phyloP scores from a whole-genome alignment of 2,329 filamentous ascomycete genomes.

The Trichophyton benhamiae region DNA sequence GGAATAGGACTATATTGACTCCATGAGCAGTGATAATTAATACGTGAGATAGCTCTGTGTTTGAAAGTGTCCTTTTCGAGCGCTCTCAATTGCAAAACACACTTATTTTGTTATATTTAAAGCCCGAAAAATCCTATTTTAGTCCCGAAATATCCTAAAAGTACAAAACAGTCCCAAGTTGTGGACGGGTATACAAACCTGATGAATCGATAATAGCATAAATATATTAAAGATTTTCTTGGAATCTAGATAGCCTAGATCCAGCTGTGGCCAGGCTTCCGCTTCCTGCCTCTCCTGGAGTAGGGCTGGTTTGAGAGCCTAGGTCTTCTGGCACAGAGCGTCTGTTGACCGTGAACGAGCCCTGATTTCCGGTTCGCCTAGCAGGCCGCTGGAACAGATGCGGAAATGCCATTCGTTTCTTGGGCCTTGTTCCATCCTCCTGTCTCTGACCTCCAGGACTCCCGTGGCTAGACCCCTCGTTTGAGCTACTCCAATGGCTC shows the following conservation, averaged over 20 bases:
- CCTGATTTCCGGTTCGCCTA: slow-evolving; percentile 7
- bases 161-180: neutral
- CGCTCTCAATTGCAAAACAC: too few relatives aligned
- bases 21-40: neutral
- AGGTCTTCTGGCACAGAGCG: slow-evolving; percentile 3
- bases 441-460: neutral
- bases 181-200: neutral
- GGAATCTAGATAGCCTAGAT: neutral
- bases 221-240: neutral
- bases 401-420: slow-evolving; percentile 6
- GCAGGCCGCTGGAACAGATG: slow-evolving; percentile 4
- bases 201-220: neutral
- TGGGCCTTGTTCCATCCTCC: neutral
- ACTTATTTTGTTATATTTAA: neutral
- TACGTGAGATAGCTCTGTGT: neutral
- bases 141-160: neutral
- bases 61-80: neutral
- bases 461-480: neutral
- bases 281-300: neutral
- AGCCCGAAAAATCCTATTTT: neutral
- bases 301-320: neutral
- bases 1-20: neutral
- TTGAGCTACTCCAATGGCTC: slow-evolving; percentile 1
- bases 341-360: slow-evolving; percentile 7
- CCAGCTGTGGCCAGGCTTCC: neutral